These are phyloP conservation scores for Tulasnella sp. DNA, from an alignment of 768 basidiomycete species.

Conservation along the genomic window DNA sequence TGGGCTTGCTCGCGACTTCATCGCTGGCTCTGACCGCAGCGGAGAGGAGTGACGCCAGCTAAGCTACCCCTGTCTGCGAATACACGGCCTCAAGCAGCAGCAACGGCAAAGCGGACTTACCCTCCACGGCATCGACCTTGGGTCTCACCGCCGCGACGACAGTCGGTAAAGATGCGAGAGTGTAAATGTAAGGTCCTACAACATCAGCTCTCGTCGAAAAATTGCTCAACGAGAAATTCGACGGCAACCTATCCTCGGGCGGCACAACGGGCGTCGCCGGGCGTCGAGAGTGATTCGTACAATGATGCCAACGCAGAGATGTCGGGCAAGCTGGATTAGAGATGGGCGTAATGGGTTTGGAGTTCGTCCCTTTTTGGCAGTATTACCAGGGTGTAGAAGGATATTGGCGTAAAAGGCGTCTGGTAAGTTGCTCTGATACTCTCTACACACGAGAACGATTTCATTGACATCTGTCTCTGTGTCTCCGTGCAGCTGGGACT, in stretches of 20 bases:
- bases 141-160: too few species aligned
- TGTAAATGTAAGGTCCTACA: too few species aligned
- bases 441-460: too few species aligned
- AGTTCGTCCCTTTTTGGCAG: conserved; percentile 15
- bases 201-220: not conserved
- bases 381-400: conserved; percentile 12
- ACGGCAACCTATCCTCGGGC: not conserved
- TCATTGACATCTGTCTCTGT: not conserved
- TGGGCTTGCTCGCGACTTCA: not conserved
- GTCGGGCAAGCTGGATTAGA: not conserved
- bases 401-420: conserved; percentile 16
- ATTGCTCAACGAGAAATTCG: not conserved
- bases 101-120: too few species aligned
- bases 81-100: too few species aligned
- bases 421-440: not conserved
- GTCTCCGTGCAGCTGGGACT: not conserved
- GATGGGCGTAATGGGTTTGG: conserved; percentile 20
- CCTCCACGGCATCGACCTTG: too few species aligned
- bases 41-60: too few species aligned
- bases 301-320: not conserved
- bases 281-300: not conserved
- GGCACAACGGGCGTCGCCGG: not conserved
- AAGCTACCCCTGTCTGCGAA: too few species aligned
- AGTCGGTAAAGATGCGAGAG: too few species aligned
- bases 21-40: not conserved